phyloP scores from a whole-genome alignment of 495 filamentous ascomycete genomes.

The Penicillium canariense region DNA sequence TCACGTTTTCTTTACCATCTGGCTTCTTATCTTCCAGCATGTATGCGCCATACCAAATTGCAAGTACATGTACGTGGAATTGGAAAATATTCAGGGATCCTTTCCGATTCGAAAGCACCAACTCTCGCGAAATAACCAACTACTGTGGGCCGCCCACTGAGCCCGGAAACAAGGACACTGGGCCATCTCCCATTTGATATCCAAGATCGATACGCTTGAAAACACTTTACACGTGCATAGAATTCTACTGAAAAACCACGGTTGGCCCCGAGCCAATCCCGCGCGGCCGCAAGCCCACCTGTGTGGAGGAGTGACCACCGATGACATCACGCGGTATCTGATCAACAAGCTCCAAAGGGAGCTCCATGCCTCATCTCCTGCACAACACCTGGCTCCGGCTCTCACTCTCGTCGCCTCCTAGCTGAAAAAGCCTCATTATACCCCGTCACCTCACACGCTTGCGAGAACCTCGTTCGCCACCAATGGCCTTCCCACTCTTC shows the following conservation, averaged over 20 bases:
- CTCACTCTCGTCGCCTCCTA: not conserved
- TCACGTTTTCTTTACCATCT: too few relatives aligned
- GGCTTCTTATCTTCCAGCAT: too few relatives aligned
- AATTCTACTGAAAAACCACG: not conserved
- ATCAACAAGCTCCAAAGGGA: not conserved
- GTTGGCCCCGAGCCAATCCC: not conserved
- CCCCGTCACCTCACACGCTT: not conserved
- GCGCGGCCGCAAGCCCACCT: not conserved
- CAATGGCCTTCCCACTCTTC: slow-evolving; percentile 34
- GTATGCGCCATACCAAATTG: too few relatives aligned
- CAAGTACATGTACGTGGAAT: too few relatives aligned
- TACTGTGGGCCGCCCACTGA: too few relatives aligned
- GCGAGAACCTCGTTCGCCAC: slow-evolving; percentile 1
- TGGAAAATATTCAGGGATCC: too few relatives aligned
- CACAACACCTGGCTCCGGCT: not conserved
- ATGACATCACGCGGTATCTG: slow-evolving; percentile 6
- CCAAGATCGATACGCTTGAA: too few relatives aligned
- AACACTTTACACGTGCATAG: too few relatives aligned
- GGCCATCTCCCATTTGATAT: too few relatives aligned
- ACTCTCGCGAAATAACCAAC: too few relatives aligned
- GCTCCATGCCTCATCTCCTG: not conserved
- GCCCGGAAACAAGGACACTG: too few relatives aligned
- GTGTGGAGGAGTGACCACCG: not conserved
- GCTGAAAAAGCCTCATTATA: not conserved
- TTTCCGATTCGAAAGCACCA: too few relatives aligned